phyloP scores from a whole-genome alignment of 2,329 filamentous ascomycete genomes.

The Fusarium sp. region DNA sequence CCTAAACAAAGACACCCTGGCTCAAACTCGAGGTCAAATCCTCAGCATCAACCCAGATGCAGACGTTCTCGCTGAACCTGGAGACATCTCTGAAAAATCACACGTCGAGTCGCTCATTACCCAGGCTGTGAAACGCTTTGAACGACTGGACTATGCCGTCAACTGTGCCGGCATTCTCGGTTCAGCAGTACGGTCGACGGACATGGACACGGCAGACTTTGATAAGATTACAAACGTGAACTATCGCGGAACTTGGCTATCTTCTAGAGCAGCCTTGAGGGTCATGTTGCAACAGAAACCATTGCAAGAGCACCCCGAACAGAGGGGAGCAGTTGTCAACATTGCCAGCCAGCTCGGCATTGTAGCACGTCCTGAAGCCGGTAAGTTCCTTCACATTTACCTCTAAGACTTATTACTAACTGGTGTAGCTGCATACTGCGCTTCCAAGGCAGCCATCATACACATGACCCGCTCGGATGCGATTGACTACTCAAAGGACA shows the following conservation, averaged over 20 bases:
- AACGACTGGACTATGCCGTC: constrained; percentile 66
- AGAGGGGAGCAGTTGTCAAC: constrained; percentile 63
- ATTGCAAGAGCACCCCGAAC: constrained; percentile 53
- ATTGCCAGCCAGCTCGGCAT: constrained; percentile 65
- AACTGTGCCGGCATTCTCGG: constrained; percentile 65
- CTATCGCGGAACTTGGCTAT: constrained; percentile 64
- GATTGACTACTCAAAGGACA: constrained; percentile 64
- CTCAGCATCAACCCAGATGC: background rate
- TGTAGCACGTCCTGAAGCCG: constrained; percentile 58
- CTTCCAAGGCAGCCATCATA: constrained; percentile 69
- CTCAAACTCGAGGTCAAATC: background rate
- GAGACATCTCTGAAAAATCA: constrained; percentile 59
- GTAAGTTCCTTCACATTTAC: background rate
- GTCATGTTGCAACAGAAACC: constrained; percentile 61
- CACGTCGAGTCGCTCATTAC: constrained; percentile 56
- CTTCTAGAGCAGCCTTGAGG: constrained; percentile 55
- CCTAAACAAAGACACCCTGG: background rate
- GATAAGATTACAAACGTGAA: constrained; percentile 67
- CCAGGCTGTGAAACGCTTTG: constrained; percentile 50
- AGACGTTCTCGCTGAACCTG: background rate
- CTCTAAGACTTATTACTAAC: background rate
- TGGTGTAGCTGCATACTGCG: constrained; percentile 64
- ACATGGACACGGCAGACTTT: constrained; percentile 61
- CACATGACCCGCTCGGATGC: constrained; percentile 68
- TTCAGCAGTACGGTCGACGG: constrained; percentile 50